Evolutionary conservation across 768 basidiomycete species (phyloP).

Genomic region (Omphalotus guepiniiformis): DNA sequence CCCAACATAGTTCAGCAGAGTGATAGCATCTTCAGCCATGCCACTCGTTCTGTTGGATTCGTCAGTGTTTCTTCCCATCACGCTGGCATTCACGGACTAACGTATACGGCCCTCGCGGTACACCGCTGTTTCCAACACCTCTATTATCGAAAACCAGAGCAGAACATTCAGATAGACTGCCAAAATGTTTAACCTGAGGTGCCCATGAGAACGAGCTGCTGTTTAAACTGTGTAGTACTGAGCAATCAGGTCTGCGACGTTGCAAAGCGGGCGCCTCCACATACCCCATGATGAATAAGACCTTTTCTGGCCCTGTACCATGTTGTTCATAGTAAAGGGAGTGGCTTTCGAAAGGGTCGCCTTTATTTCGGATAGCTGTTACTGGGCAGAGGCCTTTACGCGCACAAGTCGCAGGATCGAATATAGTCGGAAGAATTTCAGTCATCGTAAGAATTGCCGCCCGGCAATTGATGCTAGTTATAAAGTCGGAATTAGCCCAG

Average conservation of each 20-base stretch:
- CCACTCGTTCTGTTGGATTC: slow-evolving; percentile 50
- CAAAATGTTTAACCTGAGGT: slow-evolving; percentile 62
- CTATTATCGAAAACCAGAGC: slow-evolving; percentile 81
- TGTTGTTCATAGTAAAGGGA: slow-evolving; percentile 81
- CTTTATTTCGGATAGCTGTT: slow-evolving; percentile 43
- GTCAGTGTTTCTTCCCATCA: too few relatives aligned
- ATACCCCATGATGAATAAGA: slow-evolving; percentile 77
- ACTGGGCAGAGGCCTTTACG: slow-evolving; percentile 78
- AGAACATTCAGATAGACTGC: slow-evolving; percentile 44
- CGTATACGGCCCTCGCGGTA: slow-evolving; percentile 76
- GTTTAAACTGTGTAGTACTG: slow-evolving; percentile 44
- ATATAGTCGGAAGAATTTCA: slow-evolving; percentile 34
- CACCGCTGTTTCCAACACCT: slow-evolving; percentile 72
- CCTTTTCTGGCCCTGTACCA: slow-evolving; percentile 58
- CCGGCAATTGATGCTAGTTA: too few relatives aligned
- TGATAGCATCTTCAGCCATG: slow-evolving; percentile 75
- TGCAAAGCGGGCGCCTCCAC: not conserved
- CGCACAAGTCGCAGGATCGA: slow-evolving; percentile 56
- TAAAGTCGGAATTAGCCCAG: too few relatives aligned
- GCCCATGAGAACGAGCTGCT: slow-evolving; percentile 60
- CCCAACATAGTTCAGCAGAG: slow-evolving; percentile 62
- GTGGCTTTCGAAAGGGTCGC: slow-evolving; percentile 53
- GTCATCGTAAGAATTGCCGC: too few relatives aligned
- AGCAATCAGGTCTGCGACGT: not conserved
- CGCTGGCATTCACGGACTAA: too few relatives aligned